Base-by-base conservation (phyloP, 2,329 filamentous ascomycete genomes). In the Stachybotrys chartarum region DNA sequence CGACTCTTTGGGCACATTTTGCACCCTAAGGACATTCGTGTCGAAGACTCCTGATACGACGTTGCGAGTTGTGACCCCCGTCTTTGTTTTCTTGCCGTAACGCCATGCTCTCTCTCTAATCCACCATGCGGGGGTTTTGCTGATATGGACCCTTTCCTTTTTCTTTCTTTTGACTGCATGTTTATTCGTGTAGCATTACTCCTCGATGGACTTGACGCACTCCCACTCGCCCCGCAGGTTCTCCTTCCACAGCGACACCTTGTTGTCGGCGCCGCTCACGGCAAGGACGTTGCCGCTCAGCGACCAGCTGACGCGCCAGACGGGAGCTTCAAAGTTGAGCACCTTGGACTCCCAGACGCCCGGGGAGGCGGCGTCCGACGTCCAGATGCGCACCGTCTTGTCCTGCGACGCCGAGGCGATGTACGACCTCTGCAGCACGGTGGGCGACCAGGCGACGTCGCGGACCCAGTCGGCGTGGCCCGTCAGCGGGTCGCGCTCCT, bases 251-350 rank as follows among this genome's bases (percentile, higher is more conserved):
- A 99, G 74, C 54, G 88, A 95, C 55, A 99, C 92, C 76, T 95
- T 92, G 79, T 99, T 99, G 75, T 99, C 93, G 30, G 88, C 90
- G 45, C 91, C 91, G 68, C 89, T 94, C 59, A 97, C 91, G 10
- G 94, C 94, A 64, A 99, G 79, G 18, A 97, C 92, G 70, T 99
- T 99, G 53, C 94, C 94, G 72, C 91, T 96, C 68, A 97, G 78
- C 65, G 91, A 96, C 94, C 94, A 99, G 79, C 91, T 97, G 50
- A 97, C 94, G 55, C 94, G 86, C 94, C 94, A 99, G 57, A 96
- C 83, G 50, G 92, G 87, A 5, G 88, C 85, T 58, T 97, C 93
- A 64, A 99, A 96, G 65, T 87, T 84, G 60, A 99, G 80, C 46
- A 88, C 84, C 72, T 95, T 94, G 73, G 84, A 86, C 56, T 86